Base-by-base conservation (phyloP, 2,329 filamentous ascomycete genomes). In the Talaromyces marneffei region DNA sequence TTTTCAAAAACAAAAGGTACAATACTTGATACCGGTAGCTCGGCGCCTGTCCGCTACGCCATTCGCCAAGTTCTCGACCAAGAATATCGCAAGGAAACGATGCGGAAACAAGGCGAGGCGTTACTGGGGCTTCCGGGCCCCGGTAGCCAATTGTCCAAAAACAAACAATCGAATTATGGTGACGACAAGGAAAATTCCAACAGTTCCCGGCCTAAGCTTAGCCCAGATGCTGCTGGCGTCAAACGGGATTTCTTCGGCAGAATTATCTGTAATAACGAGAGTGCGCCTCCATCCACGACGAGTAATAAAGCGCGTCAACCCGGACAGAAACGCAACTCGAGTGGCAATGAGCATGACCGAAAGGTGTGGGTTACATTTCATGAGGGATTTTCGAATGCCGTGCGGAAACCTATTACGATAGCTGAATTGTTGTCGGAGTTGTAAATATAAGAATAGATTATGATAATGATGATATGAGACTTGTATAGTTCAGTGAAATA, bases 11-110 rank as follows among this genome's bases (percentile, higher is more conserved):
- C 64, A 7, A 72, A 70, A 61, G 68, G 69, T 20, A 69, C 66
- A n/a, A 64, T 82, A 2, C 78, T 85, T 3, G 77, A 71, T 2
- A 71, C 80, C 2, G 77, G 84, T 16, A 83, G 84, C 2, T 83
- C 85, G 9, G 86, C 85, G 0, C 91, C 90, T 0, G 91, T 91
- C 0, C 85, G 94, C n/a, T 99, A 91, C 70, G 93, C 93, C 1
- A 88, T 99, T 5, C 87, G 94, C 23, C 93, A 97, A 73, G 92
- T 97, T 8, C 82, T 99, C 1, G 92, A 96, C 70, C 91, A 94
- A 72, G 93, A 97, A 73, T 89, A 93, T 68, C 85, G 85, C 63
- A 91, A 89, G 70, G 88, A 91, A 53, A 83, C 87, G 12, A 78
- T 83, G 31, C 79, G 86, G 35, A 86, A 88, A 14, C 87, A 90